Evolutionary conservation across 495 filamentous ascomycete species (phyloP), one percentile per base, ranked within the genome.

Genomic region (Antarctomyces pellizariae): DNA sequence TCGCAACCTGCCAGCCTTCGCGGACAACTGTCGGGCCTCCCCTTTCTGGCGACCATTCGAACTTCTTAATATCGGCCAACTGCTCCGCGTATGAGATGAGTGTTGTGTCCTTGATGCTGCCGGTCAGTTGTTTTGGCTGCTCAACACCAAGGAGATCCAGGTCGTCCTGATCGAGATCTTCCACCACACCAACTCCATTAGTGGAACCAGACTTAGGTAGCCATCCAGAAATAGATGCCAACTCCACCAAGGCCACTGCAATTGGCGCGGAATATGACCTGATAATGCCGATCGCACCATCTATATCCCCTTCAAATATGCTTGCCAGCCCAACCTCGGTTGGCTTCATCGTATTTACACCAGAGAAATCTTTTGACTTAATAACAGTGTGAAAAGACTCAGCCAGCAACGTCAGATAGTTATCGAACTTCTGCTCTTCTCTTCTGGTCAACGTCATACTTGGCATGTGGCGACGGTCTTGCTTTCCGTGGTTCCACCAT

Each of bases 401-500:
- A n/a, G 50, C 45, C 21, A 66, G 47, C 8, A 37, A 39, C n/a
- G 24, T 27, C 8, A 35, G 18, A 32, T 61, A 58, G 17, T 52
- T 36, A 26, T 56, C 59, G 23, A 38, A 43, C 10, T 59, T 52
- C 11, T 34, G 26, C 18, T 45, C 44, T n/a, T n/a, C n/a, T n/a
- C n/a, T n/a, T 18, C 28, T 35, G 4, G 16, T 35, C 26, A 11
- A 14, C 30, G 28, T 10, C 17, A 19, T 32, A 17, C 9, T 36
- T 30, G 18, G 36, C 38, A 19, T 46, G 38, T 47, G 47, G 15
- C 39, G 35, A 33, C 41, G 36, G 16, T 57, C 53, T 10, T 71
- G 58, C 28, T 70, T 67, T 9, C 75, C 62, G 18, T 82, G 75
- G 44, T 80, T 68, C 78, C 80, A 89, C 82, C 82, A 92, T 0